Conservation (phyloP, 1,284 basidiomycete genomes). For the Chondrostereum purpureum region DNA sequence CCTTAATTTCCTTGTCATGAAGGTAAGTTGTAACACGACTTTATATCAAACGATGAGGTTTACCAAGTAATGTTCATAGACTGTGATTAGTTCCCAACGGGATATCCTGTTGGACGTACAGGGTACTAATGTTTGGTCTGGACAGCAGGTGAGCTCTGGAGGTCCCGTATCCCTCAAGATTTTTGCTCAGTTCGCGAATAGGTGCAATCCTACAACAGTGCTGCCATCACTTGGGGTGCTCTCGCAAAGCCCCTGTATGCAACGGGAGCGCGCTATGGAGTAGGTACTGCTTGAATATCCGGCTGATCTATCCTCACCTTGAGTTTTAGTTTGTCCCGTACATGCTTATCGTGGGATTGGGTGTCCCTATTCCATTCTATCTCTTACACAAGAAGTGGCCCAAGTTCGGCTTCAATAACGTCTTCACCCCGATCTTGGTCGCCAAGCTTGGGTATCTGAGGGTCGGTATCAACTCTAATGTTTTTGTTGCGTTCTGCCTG, state of each 20-base stretch:
- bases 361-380: conserved; percentile 33
- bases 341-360: conserved; percentile 30
- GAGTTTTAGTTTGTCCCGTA: conserved; percentile 24
- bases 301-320: no score
- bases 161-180: no score
- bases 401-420: conserved; percentile 25
- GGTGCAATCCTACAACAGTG: conserved; percentile 30
- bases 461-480: conserved; percentile 49
- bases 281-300: conserved; percentile 21
- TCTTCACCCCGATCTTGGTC: conserved; percentile 29
- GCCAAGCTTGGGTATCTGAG: conserved; percentile 34
- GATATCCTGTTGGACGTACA: conserved; percentile 31
- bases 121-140: conserved; percentile 38
- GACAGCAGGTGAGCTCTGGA: conserved; percentile 20
- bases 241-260: conserved; percentile 36
- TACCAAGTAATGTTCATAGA: conserved; percentile 13
- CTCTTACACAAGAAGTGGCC: conserved; percentile 30
- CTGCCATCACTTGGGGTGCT: conserved; percentile 41
- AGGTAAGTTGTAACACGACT: conserved; percentile 17
- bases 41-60: neutral
- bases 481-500: conserved; percentile 43
- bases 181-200: no score
- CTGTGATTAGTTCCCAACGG: conserved; percentile 24
- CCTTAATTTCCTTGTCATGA: conserved; percentile 28
- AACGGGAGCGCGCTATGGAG: conserved; percentile 27